A percentile compares a stretch with the other conserved stretches of the same genome.
These are phyloP conservation scores for Spongospora subterranea DNA, from an alignment of 208 protist species.

Conservation along the genomic window DNA sequence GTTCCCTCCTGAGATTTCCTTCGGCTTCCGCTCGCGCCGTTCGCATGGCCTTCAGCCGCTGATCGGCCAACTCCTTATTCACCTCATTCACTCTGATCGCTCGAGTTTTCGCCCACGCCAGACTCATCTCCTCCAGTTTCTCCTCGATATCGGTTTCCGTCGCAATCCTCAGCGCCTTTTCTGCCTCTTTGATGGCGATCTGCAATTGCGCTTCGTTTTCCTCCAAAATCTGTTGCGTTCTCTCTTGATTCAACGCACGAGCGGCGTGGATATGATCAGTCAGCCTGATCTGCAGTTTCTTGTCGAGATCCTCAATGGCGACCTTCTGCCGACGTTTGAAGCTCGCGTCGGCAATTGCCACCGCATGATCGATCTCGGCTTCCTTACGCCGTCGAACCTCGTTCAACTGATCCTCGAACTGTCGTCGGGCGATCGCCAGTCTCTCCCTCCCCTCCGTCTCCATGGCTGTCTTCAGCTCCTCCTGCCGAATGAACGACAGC, in stretches of 20 bases:
- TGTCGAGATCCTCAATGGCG: background rate
- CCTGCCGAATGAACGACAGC: background rate
- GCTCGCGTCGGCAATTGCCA: background rate
- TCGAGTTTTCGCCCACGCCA: no score
- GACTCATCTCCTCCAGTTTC: no score
- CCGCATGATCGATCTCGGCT: background rate
- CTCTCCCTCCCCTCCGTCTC: background rate
- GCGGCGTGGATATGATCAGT: background rate
- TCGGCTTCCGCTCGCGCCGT: no score
- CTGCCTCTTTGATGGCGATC: no score
- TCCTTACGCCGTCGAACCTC: background rate
- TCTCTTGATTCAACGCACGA: background rate
- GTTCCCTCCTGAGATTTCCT: no score
- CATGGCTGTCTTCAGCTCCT: background rate
- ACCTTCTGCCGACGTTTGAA: background rate
- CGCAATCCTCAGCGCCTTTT: no score
- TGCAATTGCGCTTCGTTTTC: no score
- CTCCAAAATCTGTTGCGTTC: background rate
- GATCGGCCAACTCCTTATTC: no score
- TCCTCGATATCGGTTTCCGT: no score
- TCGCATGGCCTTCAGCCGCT: no score
- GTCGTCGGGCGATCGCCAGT: background rate
- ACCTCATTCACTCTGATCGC: no score
- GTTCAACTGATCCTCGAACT: background rate
- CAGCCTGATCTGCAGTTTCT: background rate